Percentiles rank a stretch among this genome's conserved stretches.
These are phyloP conservation scores for Bipolaris victoriae DNA, from an alignment of 2,329 filamentous ascomycete species.

Conservation along the genomic window DNA sequence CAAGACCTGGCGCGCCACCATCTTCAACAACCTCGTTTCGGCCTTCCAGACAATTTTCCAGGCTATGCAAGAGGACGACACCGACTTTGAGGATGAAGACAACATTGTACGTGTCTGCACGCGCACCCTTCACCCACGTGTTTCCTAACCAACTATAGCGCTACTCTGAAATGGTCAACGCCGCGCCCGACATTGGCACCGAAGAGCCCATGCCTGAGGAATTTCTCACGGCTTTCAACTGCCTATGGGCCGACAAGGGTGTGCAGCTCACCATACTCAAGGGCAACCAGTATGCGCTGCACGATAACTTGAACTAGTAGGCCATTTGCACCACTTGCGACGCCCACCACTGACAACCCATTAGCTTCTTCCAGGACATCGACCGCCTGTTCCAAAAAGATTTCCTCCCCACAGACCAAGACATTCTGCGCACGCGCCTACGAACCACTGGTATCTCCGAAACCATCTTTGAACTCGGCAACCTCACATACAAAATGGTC, in stretches of 20 bases:
- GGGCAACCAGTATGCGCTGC: conserved; percentile 94
- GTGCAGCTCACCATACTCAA: conserved; percentile 88
- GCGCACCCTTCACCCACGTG: background rate
- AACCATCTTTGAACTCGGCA: conserved; percentile 88
- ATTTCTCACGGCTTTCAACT: conserved; percentile 80
- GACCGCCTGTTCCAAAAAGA: conserved; percentile 68
- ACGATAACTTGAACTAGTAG: conserved; percentile 94
- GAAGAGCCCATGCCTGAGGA: conserved; percentile 80
- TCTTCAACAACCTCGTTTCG: conserved; percentile 93
- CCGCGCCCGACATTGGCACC: conserved; percentile 80
- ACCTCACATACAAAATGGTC: conserved; percentile 96
- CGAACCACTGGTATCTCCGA: conserved; percentile 96
- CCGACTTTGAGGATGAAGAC: conserved; percentile 76
- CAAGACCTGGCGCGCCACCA: conserved; percentile 91
- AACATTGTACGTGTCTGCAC: conserved; percentile 69
- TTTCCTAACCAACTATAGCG: conserved; percentile 60
- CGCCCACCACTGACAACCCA: conserved; percentile 24
- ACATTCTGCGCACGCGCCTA: conserved; percentile 87
- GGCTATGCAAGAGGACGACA: conserved; percentile 85
- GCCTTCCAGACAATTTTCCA: conserved; percentile 90
- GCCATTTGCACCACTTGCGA: conserved; percentile 38
- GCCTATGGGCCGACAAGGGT: conserved; percentile 81
- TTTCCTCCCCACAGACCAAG: conserved; percentile 91
- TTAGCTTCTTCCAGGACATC: conserved; percentile 78
- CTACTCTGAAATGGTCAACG: conserved; percentile 76